Conservation (phyloP, 2,329 filamentous ascomycete species). For the Conoideocrella luteorostrata region DNA sequence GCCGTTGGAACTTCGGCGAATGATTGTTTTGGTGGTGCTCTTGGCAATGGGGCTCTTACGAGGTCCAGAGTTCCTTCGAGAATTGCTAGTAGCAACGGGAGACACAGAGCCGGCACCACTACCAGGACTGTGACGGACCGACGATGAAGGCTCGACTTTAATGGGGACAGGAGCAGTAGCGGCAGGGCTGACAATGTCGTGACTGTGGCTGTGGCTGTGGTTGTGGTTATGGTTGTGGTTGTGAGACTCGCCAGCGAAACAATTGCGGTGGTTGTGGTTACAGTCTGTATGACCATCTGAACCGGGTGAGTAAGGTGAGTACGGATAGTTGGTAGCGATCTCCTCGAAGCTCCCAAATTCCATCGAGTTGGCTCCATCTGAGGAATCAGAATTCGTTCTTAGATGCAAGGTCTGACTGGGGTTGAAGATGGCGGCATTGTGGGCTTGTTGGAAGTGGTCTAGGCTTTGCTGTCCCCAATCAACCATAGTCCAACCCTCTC, state of each 20-base stretch:
- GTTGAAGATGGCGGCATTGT: conserved; percentile 74
- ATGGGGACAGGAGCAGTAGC: conserved; percentile 63
- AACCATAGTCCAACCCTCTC: conserved; percentile 81
- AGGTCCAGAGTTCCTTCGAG: conserved; percentile 60
- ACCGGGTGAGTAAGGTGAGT: conserved; percentile 74
- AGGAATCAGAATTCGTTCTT: conserved; percentile 80
- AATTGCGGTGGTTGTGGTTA: conserved; percentile 46
- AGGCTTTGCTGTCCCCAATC: conserved; percentile 64
- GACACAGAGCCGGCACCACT: conserved; percentile 55
- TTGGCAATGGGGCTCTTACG: conserved; percentile 77
- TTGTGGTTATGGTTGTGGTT: conserved; percentile 42
- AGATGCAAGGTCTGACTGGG: conserved; percentile 85
- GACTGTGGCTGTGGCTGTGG: conserved; percentile 37
- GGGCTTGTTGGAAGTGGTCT: conserved; percentile 51
- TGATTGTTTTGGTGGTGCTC: conserved; percentile 69
- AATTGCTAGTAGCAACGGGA: conserved; percentile 54
- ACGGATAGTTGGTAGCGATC: conserved; percentile 62
- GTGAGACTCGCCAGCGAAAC: conserved; percentile 51
- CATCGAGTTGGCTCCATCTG: conserved; percentile 60
- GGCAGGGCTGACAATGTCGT: conserved; percentile 60
- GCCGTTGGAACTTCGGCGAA: conserved; percentile 67
- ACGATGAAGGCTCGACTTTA: conserved; percentile 43
- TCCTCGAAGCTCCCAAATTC: conserved; percentile 78
- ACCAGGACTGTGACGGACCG: conserved; percentile 54
- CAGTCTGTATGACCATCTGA: conserved; percentile 54